Evolutionary conservation across 768 basidiomycete species (phyloP).

Genomic region (Mycena leptocephala): DNA sequence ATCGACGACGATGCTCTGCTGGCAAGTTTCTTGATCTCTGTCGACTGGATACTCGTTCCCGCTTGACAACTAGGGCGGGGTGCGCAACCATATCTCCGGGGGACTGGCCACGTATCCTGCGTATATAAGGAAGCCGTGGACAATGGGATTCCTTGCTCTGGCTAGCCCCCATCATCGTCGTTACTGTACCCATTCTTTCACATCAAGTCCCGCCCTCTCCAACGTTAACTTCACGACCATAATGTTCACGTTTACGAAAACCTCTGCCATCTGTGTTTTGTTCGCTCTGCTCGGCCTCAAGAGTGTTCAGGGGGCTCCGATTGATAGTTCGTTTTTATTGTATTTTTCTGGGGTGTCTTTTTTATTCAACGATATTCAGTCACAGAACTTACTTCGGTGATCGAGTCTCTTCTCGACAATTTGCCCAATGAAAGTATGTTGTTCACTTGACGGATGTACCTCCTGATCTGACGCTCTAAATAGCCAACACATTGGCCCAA

Average conservation of each 20-base stretch:
- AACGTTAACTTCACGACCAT: slow-evolving; percentile 11
- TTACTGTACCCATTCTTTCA: slow-evolving; percentile 3
- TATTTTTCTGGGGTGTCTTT: background rate
- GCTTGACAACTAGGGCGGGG: background rate
- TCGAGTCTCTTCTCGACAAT: slow-evolving; percentile 21
- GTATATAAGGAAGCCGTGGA: slow-evolving; percentile 13
- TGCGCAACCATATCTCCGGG: too few species aligned
- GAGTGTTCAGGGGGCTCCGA: slow-evolving; percentile 22
- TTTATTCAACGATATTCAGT: background rate
- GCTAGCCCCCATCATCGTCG: slow-evolving; percentile 36
- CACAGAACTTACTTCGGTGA: background rate
- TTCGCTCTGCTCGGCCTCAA: slow-evolving; percentile 19
- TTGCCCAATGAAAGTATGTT: slow-evolving; percentile 13
- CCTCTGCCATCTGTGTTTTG: slow-evolving; percentile 22
- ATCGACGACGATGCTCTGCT: too few species aligned
- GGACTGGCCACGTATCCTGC: background rate
- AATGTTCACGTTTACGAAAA: slow-evolving; percentile 34
- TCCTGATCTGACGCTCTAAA: background rate
- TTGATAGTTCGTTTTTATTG: slow-evolving; percentile 17
- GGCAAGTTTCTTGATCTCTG: background rate
- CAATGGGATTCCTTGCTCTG: slow-evolving; percentile 32
- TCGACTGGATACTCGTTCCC: background rate
- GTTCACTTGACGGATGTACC: background rate
- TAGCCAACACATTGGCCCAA: background rate
- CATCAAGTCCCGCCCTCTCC: slow-evolving; percentile 19